These are phyloP conservation scores for Cladosporium sp. DNA, from an alignment of 2,329 filamentous ascomycete species.

Conservation along the genomic window DNA sequence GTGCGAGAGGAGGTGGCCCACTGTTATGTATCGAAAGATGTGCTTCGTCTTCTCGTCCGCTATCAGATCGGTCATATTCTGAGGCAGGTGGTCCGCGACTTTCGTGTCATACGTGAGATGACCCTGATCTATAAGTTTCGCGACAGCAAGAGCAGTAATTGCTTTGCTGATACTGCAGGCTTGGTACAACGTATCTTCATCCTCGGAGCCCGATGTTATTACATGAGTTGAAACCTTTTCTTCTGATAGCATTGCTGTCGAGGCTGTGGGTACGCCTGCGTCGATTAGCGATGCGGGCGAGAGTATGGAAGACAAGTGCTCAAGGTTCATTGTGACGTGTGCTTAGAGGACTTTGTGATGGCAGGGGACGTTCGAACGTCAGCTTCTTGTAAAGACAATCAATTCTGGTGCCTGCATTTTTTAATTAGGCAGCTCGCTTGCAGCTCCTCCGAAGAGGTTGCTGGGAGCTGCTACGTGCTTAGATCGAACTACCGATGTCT, in stretches of 20 bases:
- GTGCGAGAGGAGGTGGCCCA: constrained; percentile 23
- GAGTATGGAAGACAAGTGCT: not conserved
- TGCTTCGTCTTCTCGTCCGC: not conserved
- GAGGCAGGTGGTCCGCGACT: not conserved
- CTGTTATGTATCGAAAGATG: constrained; percentile 17
- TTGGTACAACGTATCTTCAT: constrained; percentile 24
- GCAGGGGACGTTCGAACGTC: too few relatives aligned
- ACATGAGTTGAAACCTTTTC: not conserved
- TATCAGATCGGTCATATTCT: not conserved
- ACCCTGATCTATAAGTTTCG: constrained; percentile 22
- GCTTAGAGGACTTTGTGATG: too few relatives aligned
- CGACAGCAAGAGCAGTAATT: constrained; percentile 20
- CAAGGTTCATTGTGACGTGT: not conserved
- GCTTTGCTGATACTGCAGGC: constrained; percentile 27
- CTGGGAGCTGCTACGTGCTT: too few relatives aligned
- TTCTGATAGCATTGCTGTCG: not conserved
- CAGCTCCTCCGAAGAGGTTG: too few relatives aligned
- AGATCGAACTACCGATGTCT: too few relatives aligned
- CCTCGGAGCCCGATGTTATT: constrained; percentile 14
- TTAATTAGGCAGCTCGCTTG: too few relatives aligned
- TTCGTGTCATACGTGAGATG: constrained; percentile 12
- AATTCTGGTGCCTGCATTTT: too few relatives aligned
- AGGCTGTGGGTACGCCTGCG: not conserved
- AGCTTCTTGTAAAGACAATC: too few relatives aligned
- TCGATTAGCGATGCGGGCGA: not conserved